Evolutionary conservation across 176 grass and related monocot genomes (phyloP), one percentile per base, ranked within the genome.

Genomic region (Secale cereale): DNA sequence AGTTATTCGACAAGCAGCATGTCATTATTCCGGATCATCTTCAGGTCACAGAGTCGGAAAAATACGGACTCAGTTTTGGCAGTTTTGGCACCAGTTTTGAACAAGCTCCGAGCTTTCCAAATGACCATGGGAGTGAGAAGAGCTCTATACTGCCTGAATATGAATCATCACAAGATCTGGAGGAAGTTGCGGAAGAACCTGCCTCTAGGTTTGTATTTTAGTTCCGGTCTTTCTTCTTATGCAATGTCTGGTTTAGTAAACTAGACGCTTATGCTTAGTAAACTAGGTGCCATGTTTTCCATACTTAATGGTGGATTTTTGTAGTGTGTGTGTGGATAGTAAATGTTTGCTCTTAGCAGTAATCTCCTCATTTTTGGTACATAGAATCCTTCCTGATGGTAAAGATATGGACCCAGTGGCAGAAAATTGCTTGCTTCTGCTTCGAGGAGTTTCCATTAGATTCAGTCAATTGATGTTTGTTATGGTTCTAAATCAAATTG

Each of bases 21-120:
- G 92, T 97, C 40, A 93, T 97, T 59, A 97, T 97, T 85, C 95
- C 95, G 59, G 87, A 97, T 48, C 92, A 94, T 68, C 92, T 97
- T 87, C 92, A 97, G 68, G 95, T 97, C 62, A 78, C 90, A 36
- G 92, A 93, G 41, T 94, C 95, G 6, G 95, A 94, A 75, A 94
- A 88, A 75, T 91, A 91, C 74, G 91, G 90, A 27, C 83, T 97
- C 28, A 97, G 87, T 89, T 97, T 97, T 37, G 95, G 95, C 82
- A 97, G 95, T 80, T 97, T 97, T 72, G 89, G 90, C 26, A 59
- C 50, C 60, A 87, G 81, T 88, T 94, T 87, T 86, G 76, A 86
- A 59, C 75, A 91, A 36, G 84, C 82, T 62, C 56, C 69, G 17
- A 59, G 43, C 70, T 46, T 81, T 87, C 32, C 82, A 39, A 89